These are phyloP conservation scores for Lentinula guzmanii DNA, from an alignment of 768 basidiomycete genomes.

Conservation along the genomic window DNA sequence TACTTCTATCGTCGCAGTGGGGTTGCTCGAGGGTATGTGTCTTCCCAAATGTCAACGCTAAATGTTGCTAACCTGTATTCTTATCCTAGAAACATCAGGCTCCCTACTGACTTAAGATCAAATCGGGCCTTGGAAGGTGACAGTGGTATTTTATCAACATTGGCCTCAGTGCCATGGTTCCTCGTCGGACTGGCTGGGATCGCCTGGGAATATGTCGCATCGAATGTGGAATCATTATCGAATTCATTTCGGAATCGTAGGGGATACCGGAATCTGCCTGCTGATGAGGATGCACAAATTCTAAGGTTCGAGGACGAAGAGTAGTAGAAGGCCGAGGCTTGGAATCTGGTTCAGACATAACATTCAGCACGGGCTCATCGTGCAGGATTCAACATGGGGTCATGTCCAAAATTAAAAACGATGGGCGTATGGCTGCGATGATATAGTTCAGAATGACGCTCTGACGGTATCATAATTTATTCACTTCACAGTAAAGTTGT, in stretches of 20 bases:
- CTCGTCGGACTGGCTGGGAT: slow-evolving; percentile 72
- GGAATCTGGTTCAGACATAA: too few relatives aligned
- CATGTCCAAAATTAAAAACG: too few relatives aligned
- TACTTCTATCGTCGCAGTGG: slow-evolving; percentile 81
- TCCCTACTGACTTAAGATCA: slow-evolving; percentile 50
- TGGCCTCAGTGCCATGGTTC: slow-evolving; percentile 90
- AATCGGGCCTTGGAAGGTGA: slow-evolving; percentile 24
- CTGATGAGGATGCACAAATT: slow-evolving; percentile 88
- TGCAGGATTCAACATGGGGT: too few relatives aligned
- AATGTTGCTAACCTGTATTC: not conserved
- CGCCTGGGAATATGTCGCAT: slow-evolving; percentile 60
- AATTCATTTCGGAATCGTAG: slow-evolving; percentile 41
- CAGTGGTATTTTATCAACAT: slow-evolving; percentile 54
- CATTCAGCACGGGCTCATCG: too few relatives aligned
- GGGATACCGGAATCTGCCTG: slow-evolving; percentile 72
- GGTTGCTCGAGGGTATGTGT: slow-evolving; percentile 63
- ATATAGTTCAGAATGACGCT: not conserved
- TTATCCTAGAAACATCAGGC: slow-evolving; percentile 59
- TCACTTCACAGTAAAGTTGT: not conserved
- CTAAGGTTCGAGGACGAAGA: slow-evolving; percentile 80
- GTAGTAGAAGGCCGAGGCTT: not conserved
- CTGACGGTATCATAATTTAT: not conserved
- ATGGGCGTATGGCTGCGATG: too few relatives aligned
- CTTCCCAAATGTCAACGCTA: slow-evolving; percentile 4
- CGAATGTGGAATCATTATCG: slow-evolving; percentile 32